Evolutionary conservation across 2,329 filamentous ascomycete species (phyloP), one percentile per base, ranked within the genome.

Genomic region (Aspergillus sclerotialis): DNA sequence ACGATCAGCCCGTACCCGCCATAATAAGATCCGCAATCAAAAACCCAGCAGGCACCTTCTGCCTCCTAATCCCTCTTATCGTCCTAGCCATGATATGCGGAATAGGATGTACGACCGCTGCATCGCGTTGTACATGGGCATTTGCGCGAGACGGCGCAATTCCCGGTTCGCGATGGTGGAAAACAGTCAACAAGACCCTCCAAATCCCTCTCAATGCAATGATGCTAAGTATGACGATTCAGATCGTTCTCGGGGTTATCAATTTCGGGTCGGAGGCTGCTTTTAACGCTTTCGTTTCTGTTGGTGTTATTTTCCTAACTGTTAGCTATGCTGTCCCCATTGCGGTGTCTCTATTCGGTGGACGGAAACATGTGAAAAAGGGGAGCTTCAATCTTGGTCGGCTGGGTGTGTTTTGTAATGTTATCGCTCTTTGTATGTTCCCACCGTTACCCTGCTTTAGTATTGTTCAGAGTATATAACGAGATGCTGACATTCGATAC

Each of bases 201-300:
- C 76, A 80, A 37, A 77, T 89, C 32, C 84, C 84, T 0, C 62
- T 89, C 5, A 77, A 72, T 65, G 81, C 78, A 0, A 68, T 88
- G 11, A 61, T 77, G 4, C 67, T 89, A 2, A 82, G 80, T 0
- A 81, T 82, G 0, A 53, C 70, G 0, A 73, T 88, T 31, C 80
- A 84, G 55, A 82, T 78, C 45, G 60, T 84, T 12, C 72, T 89
- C 0, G 83, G 82, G 1, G 70, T 82, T 38, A 86, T 88, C 56
- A 88, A 84, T 65, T 85, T 88, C 44, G 84, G 84, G n/a, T 83
- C 78, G 2, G 73, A 75, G 0, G 80, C 82, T 0, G 84, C 84
- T 0, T 89, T 88, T 66, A 82, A 81, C 63, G 79, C 77, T n/a
- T 88, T 88, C 57, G 87, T 82, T 0, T 82, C 82, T 28, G 82